Percentiles rank a stretch among this genome's conserved stretches.
These are phyloP conservation scores for Collybia mongolica DNA, from an alignment of 768 basidiomycete species.

Conservation along the genomic window DNA sequence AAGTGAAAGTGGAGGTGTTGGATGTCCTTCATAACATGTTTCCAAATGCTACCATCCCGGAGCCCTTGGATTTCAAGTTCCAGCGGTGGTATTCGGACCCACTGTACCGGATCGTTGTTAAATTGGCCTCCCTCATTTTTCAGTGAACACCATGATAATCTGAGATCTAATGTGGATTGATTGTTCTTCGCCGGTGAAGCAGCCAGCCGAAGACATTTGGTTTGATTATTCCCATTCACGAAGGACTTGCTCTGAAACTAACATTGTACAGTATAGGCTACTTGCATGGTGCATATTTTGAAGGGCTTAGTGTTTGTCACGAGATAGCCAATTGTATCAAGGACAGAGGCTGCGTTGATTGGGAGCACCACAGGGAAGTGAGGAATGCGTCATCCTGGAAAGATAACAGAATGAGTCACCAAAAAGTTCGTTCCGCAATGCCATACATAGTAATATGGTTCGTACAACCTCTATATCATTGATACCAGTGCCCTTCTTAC, in stretches of 20 bases:
- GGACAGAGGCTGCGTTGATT: constrained; percentile 16
- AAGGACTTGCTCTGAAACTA: neutral
- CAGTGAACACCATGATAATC: constrained; percentile 50
- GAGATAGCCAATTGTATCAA: constrained; percentile 42
- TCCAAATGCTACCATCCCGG: constrained; percentile 50
- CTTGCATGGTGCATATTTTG: constrained; percentile 58
- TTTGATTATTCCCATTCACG: constrained; percentile 24
- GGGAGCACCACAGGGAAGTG: constrained; percentile 21
- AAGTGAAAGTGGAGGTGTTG: constrained; percentile 54
- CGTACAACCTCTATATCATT: too few species aligned
- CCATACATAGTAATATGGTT: too few species aligned
- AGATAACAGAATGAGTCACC: too few species aligned
- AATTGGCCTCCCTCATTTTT: constrained; percentile 70
- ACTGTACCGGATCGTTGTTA: constrained; percentile 59
- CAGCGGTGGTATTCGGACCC: constrained; percentile 54
- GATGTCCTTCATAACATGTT: constrained; percentile 59
- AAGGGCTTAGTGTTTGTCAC: constrained; percentile 42
- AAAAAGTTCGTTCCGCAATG: too few species aligned
- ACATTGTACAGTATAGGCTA: constrained; percentile 36
- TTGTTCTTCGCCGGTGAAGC: constrained; percentile 69
- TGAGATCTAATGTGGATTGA: constrained; percentile 50
- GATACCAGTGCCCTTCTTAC: too few species aligned
- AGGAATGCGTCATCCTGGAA: constrained; percentile 22
- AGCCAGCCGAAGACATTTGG: constrained; percentile 58
- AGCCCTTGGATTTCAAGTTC: constrained; percentile 55